Percentiles rank a stretch among this genome's conserved stretches.
phyloP scores from a whole-genome alignment of 345 rosid genomes.

The Cochlearia excelsa region DNA sequence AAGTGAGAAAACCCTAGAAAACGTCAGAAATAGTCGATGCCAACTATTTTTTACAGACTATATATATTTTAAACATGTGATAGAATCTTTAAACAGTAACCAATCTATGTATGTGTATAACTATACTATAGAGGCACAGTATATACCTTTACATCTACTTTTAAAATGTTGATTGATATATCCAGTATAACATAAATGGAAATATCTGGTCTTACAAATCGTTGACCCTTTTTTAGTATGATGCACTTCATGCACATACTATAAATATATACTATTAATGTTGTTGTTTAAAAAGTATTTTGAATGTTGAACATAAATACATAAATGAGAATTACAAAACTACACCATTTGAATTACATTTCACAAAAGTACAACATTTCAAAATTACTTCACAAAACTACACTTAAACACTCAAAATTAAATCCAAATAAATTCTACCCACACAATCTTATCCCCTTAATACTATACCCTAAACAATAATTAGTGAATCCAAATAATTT shows the following conservation, averaged over 20 bases:
- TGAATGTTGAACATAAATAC: not conserved
- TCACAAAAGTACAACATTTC: too few relatives aligned
- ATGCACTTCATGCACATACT: not conserved
- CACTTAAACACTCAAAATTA: too few relatives aligned
- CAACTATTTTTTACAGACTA: constrained; percentile 4
- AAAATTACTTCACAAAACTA: too few relatives aligned
- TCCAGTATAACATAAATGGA: constrained; percentile 15
- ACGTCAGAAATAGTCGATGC: constrained; percentile 27
- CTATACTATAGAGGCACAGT: constrained; percentile 2
- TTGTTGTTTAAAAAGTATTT: too few relatives aligned
- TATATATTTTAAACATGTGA: constrained; percentile 6
- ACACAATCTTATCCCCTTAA: too few relatives aligned
- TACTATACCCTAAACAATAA: too few relatives aligned
- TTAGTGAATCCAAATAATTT: too few relatives aligned
- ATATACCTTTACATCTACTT: constrained; percentile 15
- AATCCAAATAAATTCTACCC: too few relatives aligned
- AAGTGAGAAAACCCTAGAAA: constrained; percentile 35
- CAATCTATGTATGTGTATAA: constrained; percentile 15
- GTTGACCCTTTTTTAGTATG: constrained; percentile 31
- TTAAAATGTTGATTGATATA: constrained; percentile 1
- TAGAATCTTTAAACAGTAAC: constrained; percentile 23
- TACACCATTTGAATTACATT: too few relatives aligned
- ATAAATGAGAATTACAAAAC: too few relatives aligned
- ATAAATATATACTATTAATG: too few relatives aligned
- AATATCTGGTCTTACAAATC: constrained; percentile 2